Evolutionary conservation across 805 yeast species (phyloP).

Genomic region (Sugiyamaella marilandica): DNA sequence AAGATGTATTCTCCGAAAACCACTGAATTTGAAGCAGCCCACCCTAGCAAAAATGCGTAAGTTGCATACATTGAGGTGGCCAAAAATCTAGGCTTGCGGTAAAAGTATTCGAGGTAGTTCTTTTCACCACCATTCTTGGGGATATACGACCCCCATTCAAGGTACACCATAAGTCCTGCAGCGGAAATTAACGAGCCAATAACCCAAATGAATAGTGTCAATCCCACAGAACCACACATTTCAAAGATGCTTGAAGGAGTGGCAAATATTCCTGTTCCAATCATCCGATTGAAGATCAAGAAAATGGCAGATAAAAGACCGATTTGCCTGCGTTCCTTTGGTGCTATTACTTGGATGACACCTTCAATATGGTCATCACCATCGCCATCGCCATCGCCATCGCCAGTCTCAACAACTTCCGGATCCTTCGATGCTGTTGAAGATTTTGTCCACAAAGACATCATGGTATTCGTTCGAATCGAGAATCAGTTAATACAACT

Average conservation of each 20-base stretch:
- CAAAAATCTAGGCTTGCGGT: conserved; percentile 61
- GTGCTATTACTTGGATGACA: conserved; percentile 6
- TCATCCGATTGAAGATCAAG: conserved; percentile 60
- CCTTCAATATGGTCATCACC: neutral
- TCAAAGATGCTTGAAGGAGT: conserved; percentile 57
- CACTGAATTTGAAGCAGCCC: conserved; percentile 82
- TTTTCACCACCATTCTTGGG: conserved; percentile 86
- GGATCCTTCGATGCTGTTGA: neutral
- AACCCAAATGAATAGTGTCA: conserved; percentile 66
- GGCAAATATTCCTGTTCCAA: conserved; percentile 74
- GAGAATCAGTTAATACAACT: neutral
- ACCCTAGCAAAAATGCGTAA: conserved; percentile 69
- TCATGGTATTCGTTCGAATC: too few relatives aligned
- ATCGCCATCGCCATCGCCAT: neutral
- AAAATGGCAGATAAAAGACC: conserved; percentile 60
- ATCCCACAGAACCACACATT: conserved; percentile 64
- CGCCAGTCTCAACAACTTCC: neutral
- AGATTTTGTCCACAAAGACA: neutral
- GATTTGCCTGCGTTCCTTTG: conserved; percentile 24
- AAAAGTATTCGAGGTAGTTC: conserved; percentile 70
- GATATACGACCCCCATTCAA: conserved; percentile 75
- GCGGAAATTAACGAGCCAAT: conserved; percentile 68
- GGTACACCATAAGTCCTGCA: conserved; percentile 61
- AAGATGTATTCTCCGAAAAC: conserved; percentile 75
- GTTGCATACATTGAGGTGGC: conserved; percentile 64